Percentiles rank a stretch among this genome's conserved stretches.
Evolutionary conservation across 2,329 filamentous ascomycete species (phyloP).

Genomic region (Xylariomycetidae sp.): DNA sequence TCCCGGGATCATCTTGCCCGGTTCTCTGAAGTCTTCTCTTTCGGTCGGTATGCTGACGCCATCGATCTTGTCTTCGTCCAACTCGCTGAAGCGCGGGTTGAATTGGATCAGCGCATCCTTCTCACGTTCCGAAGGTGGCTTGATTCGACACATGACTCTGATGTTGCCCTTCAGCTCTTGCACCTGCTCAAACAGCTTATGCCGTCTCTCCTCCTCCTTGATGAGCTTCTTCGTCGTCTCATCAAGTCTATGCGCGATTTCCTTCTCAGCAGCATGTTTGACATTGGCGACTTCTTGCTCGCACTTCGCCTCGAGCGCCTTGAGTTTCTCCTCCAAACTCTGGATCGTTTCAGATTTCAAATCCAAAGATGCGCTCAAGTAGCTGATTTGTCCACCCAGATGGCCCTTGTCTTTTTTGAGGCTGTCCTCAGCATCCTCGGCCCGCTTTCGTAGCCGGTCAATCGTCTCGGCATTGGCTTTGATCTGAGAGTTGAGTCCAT

Average conservation of each 20-base stretch:
- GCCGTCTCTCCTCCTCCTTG: constrained; percentile 82
- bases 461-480: constrained; percentile 24
- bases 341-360: constrained; percentile 23
- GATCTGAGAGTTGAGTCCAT: constrained; percentile 18
- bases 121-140: constrained; percentile 59
- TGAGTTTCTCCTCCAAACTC: constrained; percentile 18
- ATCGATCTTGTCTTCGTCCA: constrained; percentile 75
- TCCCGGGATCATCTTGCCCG: constrained; percentile 54
- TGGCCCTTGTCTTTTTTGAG: constrained; percentile 25
- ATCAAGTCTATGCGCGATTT: constrained; percentile 54
- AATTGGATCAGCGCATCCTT: constrained; percentile 70
- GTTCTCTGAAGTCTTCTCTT: constrained; percentile 74
- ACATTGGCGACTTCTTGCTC: constrained; percentile 52
- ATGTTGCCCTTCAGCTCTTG: constrained; percentile 98
- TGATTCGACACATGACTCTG: constrained; percentile 93
- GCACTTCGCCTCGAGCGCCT: constrained; percentile 17
- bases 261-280: constrained; percentile 76
- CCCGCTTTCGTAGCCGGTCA: constrained; percentile 22
- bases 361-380: constrained; percentile 21
- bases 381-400: constrained; percentile 24
- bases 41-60: constrained; percentile 81
- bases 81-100: constrained; percentile 56
- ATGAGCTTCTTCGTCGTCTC: constrained; percentile 76
- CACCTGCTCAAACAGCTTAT: constrained; percentile 94
- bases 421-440: constrained; percentile 24